Base-by-base conservation (phyloP, 1,139 yeast species). In the Tardiomyces depauwii region DNA sequence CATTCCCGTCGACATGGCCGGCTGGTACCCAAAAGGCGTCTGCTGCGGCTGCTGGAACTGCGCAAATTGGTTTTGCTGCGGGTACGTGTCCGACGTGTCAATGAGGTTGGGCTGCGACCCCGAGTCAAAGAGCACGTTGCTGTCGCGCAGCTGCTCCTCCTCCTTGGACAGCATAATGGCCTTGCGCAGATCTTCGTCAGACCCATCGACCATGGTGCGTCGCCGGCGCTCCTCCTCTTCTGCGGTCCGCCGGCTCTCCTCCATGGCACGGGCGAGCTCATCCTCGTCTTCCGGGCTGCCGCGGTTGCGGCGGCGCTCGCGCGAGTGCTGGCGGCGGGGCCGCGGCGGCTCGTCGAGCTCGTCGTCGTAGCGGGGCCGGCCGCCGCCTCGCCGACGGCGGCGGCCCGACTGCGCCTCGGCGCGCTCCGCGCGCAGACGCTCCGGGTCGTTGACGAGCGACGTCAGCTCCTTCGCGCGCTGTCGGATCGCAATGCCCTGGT, bases 381-480 rank as follows among this genome's bases (percentile, higher is more conserved):
- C 44, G 4, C 25, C 25, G 4, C 25, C 25, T 12, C 43, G 41
- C 12, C 52, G 47, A 21, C 49, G 44, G 19, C 51, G 45, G 25
- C 52, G 47, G 23, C 51, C 45, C 25, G 40, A 25, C 18, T 43
- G 44, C 5, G 41, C 45, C 18, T 48, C 32, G 21, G 46, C 44
- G 12, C 98, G 74, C 63, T 86, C 97, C 50, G 76, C 77, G 44
- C 76, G 71, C 55, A 91, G 74, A 56, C 95, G 73, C 57, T 88
- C 96, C 53, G 86, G 94, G 61, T 91, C 95, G 56, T 76, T 73
- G 58, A 91, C 68, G 50, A 91, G 67, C 18, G 82, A 67, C 0
- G 95, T 89, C 65, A 91, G 72, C 57, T 87, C 96, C 63, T 84
- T 86, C 12, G 98, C 97, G 66, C 89, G 87, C 42, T 86, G 88